phyloP scores from a whole-genome alignment of 1,284 basidiomycete genomes.

The Trichosporon asahii region DNA sequence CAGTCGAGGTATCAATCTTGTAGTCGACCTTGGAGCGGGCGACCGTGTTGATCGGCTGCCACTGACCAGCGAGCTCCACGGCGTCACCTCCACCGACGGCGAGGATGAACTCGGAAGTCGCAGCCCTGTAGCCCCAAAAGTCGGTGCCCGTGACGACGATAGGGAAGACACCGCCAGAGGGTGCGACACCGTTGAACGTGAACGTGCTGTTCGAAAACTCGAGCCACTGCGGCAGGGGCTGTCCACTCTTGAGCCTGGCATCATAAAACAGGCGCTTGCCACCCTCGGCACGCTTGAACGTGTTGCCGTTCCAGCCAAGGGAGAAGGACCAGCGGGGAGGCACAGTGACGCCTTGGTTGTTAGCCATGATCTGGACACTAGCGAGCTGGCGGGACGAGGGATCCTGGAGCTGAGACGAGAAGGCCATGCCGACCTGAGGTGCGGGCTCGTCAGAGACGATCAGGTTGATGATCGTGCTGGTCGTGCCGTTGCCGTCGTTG shows the following conservation, averaged over 20 bases:
- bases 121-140: slow-evolving; percentile 50
- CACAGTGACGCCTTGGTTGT: slow-evolving; percentile 47
- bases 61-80: slow-evolving; percentile 32
- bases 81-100: slow-evolving; percentile 43
- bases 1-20: slow-evolving; percentile 31
- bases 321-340: slow-evolving; percentile 57
- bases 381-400: slow-evolving; percentile 38
- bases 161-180: slow-evolving; percentile 45
- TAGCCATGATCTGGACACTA: slow-evolving; percentile 44
- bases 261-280: slow-evolving; percentile 46
- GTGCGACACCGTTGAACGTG: slow-evolving; percentile 57
- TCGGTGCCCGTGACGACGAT: slow-evolving; percentile 51
- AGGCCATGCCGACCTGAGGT: slow-evolving; percentile 44
- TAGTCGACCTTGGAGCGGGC: slow-evolving; percentile 34
- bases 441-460: slow-evolving; percentile 48
- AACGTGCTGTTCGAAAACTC: slow-evolving; percentile 55
- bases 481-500: slow-evolving; percentile 35
- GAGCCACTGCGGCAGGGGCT: slow-evolving; percentile 55
- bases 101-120: slow-evolving; percentile 50
- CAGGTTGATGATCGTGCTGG: slow-evolving; percentile 41
- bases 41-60: slow-evolving; percentile 34
- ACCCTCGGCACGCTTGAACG: slow-evolving; percentile 39
- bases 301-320: slow-evolving; percentile 55
- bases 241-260: slow-evolving; percentile 46
- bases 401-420: slow-evolving; percentile 49